A percentile compares a stretch with the other conserved stretches of the same genome.
phyloP scores from a whole-genome alignment of 306 rosid genomes.

The Quercus mongolica region DNA sequence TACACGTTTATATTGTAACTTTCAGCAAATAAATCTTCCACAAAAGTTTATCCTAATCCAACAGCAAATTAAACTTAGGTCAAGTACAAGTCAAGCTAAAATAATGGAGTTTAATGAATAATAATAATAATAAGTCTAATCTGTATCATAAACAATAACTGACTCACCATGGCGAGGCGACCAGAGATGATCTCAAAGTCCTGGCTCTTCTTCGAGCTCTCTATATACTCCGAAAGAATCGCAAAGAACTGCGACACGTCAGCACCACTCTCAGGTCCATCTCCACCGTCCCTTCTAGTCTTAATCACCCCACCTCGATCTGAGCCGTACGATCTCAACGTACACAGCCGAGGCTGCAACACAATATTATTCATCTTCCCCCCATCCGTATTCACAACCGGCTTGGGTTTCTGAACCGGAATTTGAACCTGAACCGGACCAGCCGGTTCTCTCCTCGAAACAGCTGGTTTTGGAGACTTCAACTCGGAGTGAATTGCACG shows the following conservation, averaged over 20 bases:
- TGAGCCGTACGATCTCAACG: slow-evolving; percentile 76
- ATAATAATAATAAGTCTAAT: no score
- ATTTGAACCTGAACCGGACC: slow-evolving; percentile 33
- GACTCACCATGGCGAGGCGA: slow-evolving; percentile 87
- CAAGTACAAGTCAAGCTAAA: no score
- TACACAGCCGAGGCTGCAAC: slow-evolving; percentile 82
- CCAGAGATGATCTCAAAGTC: slow-evolving; percentile 94
- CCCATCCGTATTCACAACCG: slow-evolving; percentile 34
- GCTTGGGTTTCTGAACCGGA: slow-evolving; percentile 36
- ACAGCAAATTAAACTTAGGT: no score
- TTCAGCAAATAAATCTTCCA: no score
- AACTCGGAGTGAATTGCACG: slow-evolving; percentile 43
- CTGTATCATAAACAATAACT: no score
- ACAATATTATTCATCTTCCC: slow-evolving; percentile 39
- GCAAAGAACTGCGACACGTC: slow-evolving; percentile 66
- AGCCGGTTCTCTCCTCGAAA: slow-evolving; percentile 18
- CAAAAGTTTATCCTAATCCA: no score
- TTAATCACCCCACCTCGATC: slow-evolving; percentile 47
- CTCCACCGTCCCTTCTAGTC: slow-evolving; percentile 23
- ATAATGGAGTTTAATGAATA: no score
- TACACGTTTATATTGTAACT: no score
- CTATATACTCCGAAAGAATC: slow-evolving; percentile 70
- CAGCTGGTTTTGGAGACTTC: slow-evolving; percentile 11
- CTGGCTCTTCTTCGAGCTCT: slow-evolving; percentile 79
- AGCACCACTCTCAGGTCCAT: slow-evolving; percentile 14